Evolutionary conservation across 495 filamentous ascomycete genomes (phyloP), one percentile per base, ranked within the genome.

Genomic region (Schizothecium vesticola): DNA sequence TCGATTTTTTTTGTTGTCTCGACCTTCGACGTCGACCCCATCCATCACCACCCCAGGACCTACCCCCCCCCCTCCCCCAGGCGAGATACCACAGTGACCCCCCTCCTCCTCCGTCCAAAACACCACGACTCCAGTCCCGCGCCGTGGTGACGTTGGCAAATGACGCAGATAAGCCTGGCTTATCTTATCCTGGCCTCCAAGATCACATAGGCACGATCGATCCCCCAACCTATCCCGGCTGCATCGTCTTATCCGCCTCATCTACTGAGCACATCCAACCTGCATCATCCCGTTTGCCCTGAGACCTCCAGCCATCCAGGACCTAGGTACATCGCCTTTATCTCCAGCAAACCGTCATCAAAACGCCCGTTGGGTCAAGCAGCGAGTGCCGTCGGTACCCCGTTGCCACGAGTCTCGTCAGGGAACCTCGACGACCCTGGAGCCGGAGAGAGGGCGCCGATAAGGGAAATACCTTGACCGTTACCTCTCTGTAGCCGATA

Each of bases 151-250:
- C 24, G 68, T 64, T 70, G 65, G 62, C 76, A 76, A 81, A 84
- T 83, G 82, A 83, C 82, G 82, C 79, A 78, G 77, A 81, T 81
- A 82, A 81, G 75, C 79, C 77, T 78, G 72, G 73, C 81, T 82
- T 82, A 84, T 84, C 82, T 84, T 61, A 80, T 81, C 70, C 79
- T 84, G 63, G 82, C 72, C 69, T 82, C 82, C 61, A 78, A 83
- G 74, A 72, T 83, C 73, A 84, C 82, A 71, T 84, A 83, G 43
- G 43, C 3, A 43, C 13, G 43, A 51, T 51, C 43, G 74, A 74
- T 71, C 70, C 66, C 70, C 74, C 68, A 66, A 71, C 67, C 70
- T 60, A 66, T 66, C 71, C 62, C 29, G 59, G 55, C 68, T 12
- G 43, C 43, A n/a, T 51, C 43, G 43, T n/a, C 43, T 51, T 51